These are phyloP conservation scores for Zasmidium citrigriseum DNA, from an alignment of 2,329 filamentous ascomycete genomes.

Conservation along the genomic window DNA sequence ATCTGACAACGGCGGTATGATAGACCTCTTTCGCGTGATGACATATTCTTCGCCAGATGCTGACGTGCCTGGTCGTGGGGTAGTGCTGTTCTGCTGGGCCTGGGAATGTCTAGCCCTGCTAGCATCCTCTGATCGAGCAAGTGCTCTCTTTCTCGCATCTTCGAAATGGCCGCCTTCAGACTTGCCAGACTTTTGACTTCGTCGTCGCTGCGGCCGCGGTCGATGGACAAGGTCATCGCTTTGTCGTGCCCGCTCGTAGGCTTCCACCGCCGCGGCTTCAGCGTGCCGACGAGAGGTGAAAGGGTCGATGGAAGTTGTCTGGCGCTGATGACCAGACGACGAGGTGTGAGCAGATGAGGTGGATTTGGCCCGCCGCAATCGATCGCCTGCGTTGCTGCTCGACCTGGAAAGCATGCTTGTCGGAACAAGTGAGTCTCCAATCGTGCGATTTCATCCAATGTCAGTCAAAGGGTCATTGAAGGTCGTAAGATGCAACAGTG, in stretches of 20 bases:
- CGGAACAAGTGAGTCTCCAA: neutral
- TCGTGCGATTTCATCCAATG: neutral
- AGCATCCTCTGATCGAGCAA: constrained; percentile 10
- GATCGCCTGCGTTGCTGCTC: constrained; percentile 32
- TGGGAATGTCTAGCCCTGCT: constrained; percentile 1
- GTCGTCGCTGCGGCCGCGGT: constrained; percentile 20
- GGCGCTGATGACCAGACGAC: constrained; percentile 22
- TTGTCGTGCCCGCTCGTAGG: constrained; percentile 57
- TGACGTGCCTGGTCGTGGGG: constrained; percentile 1
- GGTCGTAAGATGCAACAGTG: neutral
- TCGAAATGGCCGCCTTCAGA: constrained; percentile 38
- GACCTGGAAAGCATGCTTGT: constrained; percentile 36
- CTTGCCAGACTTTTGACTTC: constrained; percentile 27
- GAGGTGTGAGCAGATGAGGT: constrained; percentile 42
- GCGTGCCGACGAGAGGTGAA: constrained; percentile 60
- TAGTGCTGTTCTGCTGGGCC: constrained; percentile 2
- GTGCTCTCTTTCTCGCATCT: constrained; percentile 26
- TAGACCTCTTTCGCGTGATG: constrained; percentile 24
- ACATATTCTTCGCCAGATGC: constrained; percentile 19
- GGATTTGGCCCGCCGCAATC: constrained; percentile 37
- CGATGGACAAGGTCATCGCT: constrained; percentile 33
- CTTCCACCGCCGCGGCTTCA: constrained; percentile 62
- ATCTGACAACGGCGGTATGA: constrained; percentile 20
- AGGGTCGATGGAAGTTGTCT: constrained; percentile 31
- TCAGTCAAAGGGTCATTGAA: neutral